Evolutionary conservation across 495 filamentous ascomycete genomes (phyloP).

Genomic region (Penicillium maclennaniae): DNA sequence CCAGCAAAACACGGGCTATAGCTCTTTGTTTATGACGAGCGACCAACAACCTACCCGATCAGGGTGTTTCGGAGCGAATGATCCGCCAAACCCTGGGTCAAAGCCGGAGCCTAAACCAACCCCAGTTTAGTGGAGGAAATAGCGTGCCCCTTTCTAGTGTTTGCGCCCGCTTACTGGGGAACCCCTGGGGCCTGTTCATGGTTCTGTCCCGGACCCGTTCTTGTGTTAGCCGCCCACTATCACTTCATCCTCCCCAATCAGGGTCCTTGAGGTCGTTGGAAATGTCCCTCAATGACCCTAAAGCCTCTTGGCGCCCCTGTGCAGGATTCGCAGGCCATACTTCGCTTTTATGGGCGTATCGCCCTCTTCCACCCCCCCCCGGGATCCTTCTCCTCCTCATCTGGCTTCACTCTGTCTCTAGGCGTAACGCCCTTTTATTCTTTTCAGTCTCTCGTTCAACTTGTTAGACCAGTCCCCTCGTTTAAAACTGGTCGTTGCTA

Average conservation of each 20-base stretch:
- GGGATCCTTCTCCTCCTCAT: slow-evolving; percentile 1
- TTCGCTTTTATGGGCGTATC: slow-evolving; percentile 13
- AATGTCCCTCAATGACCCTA: background rate
- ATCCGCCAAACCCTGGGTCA: slow-evolving; percentile 1
- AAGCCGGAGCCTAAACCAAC: slow-evolving; percentile 4
- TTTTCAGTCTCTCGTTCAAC: slow-evolving; percentile 20
- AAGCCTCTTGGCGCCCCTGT: background rate
- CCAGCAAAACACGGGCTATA: background rate
- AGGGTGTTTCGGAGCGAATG: background rate
- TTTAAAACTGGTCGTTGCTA: slow-evolving; percentile 21
- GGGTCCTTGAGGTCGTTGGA: background rate
- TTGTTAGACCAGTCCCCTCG: slow-evolving; percentile 31
- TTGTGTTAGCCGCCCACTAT: slow-evolving; percentile 10
- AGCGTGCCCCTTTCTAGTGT: slow-evolving; percentile 7
- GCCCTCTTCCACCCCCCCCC: too few relatives aligned
- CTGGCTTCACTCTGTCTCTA: slow-evolving; percentile 6
- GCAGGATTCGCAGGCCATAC: background rate
- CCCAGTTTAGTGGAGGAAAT: slow-evolving; percentile 5
- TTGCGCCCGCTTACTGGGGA: slow-evolving; percentile 6
- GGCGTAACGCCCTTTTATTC: slow-evolving; percentile 16
- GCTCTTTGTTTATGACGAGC: slow-evolving; percentile 8
- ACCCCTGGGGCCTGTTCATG: slow-evolving; percentile 22
- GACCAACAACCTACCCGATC: slow-evolving; percentile 6
- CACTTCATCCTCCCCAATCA: slow-evolving; percentile 9
- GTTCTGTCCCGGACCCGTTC: slow-evolving; percentile 7